Base-by-base conservation (phyloP, 225 moss, liverwort and hornwort genomes). In the Neckera pumila region DNA sequence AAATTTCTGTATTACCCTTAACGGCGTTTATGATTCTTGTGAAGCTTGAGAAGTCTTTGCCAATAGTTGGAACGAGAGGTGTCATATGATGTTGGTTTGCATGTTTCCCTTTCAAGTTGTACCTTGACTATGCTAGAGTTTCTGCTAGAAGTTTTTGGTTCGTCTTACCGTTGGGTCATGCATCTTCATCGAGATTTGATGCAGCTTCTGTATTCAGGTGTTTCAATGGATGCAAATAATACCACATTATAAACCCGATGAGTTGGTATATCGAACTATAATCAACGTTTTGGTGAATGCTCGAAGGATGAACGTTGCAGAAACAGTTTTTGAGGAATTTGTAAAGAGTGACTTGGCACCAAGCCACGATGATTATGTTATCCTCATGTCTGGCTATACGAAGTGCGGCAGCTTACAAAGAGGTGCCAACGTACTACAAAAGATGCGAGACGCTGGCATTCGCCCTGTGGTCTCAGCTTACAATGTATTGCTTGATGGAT, bases 141-240 rank as follows among this genome's bases (percentile, higher is more conserved):
- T 87, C 54, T 71, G 62, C 56, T 72, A 69, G 83, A 75, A 51
- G 69, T 16, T 67, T 18, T 70, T 23, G 30, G 38, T 76, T 82
- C 49, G 73, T 25, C 36, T 83, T 21, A 28, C 83, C 56, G 74
- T 87, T 83, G 79, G 71, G 71, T 87, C 23, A 72, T 84, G 31
- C 31, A 38, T 43, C 53, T 76, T 76, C 61, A 85, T 71, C 5
- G 77, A 88, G 71, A 56, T 72, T 59, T 88, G 84, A 90, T 86
- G 69, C 49, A n/a, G 85, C 83, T 81, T 76, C 38, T 86, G 30
- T 86, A 59, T 94, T 54, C 95, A 97, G 91, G 92, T 99, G 31
- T 99, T 97, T 90, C 96, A 97, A 76, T 97, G 99, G 97, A 95
- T 96, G 94, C 96, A 96, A 85, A 92, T 92, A 64, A 90, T 91